Conservation (phyloP, 2,329 filamentous ascomycete species). For the Colletotrichum lini region DNA sequence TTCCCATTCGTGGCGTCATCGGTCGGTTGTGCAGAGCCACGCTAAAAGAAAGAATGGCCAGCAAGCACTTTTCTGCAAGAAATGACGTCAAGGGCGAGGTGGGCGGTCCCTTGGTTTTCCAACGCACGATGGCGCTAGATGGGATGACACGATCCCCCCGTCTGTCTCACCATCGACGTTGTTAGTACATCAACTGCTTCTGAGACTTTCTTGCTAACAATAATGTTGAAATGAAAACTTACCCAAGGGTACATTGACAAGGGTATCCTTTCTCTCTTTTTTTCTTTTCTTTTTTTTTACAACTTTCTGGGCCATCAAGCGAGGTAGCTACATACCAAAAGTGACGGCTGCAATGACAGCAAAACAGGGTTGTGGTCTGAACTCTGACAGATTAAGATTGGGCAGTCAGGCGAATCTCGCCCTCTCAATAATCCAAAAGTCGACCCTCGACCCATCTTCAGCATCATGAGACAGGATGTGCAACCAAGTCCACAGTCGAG, state of each 20-base stretch:
- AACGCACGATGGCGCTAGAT: conserved; percentile 32
- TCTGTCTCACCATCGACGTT: conserved; percentile 3
- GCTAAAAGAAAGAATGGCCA: conserved; percentile 22
- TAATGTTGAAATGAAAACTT: background rate
- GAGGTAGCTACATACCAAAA: too few species aligned
- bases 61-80: conserved; percentile 2
- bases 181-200: background rate
- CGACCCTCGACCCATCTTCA: too few species aligned
- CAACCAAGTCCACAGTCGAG: background rate
- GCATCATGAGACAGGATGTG: background rate
- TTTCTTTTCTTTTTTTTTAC: background rate
- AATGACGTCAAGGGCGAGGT: conserved; percentile 35
- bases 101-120: conserved; percentile 28
- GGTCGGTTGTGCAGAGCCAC: conserved; percentile 6
- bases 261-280: conserved; percentile 23
- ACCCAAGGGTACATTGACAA: background rate
- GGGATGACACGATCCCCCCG: conserved; percentile 25
- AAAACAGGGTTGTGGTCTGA: conserved; percentile 22
- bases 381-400: background rate
- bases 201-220: background rate
- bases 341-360: conserved; percentile 22
- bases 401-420: background rate
- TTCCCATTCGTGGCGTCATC: conserved; percentile 26
- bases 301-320: conserved; percentile 25
- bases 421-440: background rate